These are phyloP conservation scores for Claviceps digitariae DNA, from an alignment of 2,329 filamentous ascomycete species.

Conservation along the genomic window DNA sequence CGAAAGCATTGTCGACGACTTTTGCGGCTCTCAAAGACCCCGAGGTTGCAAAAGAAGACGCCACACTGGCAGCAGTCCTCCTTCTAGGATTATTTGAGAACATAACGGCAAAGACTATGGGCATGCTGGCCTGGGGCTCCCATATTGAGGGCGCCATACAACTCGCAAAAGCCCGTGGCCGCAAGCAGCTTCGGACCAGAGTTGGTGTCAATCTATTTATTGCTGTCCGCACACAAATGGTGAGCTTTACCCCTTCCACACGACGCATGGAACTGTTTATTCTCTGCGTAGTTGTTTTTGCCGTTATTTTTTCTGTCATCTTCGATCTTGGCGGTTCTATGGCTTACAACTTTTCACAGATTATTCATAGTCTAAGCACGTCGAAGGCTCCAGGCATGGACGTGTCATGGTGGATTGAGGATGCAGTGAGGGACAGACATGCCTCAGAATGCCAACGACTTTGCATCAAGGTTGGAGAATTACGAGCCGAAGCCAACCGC, in stretches of 20 bases:
- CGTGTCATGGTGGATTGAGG: slow-evolving; percentile 45
- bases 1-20: slow-evolving; percentile 37
- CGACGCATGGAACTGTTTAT: neutral
- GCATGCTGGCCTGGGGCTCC: slow-evolving; percentile 46
- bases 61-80: slow-evolving; percentile 44
- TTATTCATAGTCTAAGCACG: slow-evolving; percentile 42
- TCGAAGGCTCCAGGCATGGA: slow-evolving; percentile 39
- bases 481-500: slow-evolving; percentile 40
- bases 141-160: slow-evolving; percentile 53
- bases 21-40: slow-evolving; percentile 40
- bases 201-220: slow-evolving; percentile 42
- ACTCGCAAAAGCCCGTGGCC: slow-evolving; percentile 43
- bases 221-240: slow-evolving; percentile 47
- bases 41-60: slow-evolving; percentile 35
- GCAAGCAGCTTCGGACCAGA: slow-evolving; percentile 39
- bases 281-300: no score
- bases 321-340: no score
- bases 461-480: slow-evolving; percentile 38
- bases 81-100: slow-evolving; percentile 48
- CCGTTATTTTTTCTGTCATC: neutral
- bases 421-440: slow-evolving; percentile 34
- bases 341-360: slow-evolving; percentile 23
- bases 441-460: slow-evolving; percentile 37
- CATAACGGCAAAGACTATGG: slow-evolving; percentile 40
- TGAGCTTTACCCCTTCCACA: slow-evolving; percentile 15